A percentile compares a stretch with the other conserved stretches of the same genome.
Conservation (phyloP, 1,284 basidiomycete species). For the Polyporus tsugae region DNA sequence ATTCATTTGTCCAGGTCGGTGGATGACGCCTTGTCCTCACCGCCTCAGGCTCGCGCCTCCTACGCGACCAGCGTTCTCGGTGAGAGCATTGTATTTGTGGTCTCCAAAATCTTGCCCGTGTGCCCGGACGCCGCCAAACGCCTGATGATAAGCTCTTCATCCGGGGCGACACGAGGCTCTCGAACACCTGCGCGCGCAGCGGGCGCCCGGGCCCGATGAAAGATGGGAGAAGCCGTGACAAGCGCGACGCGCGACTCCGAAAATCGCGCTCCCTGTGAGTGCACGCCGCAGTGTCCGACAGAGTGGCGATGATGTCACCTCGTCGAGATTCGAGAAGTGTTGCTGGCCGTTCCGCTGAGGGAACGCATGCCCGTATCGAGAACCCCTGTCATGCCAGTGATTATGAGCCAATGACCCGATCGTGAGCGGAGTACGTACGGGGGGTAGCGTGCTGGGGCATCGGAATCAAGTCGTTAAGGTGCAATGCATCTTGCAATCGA, state of each 20-base stretch:
- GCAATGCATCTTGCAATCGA: constrained; percentile 4
- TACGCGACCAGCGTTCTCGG: background rate
- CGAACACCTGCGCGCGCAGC: background rate
- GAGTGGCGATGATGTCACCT: background rate
- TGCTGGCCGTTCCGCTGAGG: background rate
- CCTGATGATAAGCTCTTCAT: background rate
- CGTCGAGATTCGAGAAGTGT: background rate
- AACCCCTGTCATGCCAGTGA: background rate
- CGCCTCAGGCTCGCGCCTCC: background rate
- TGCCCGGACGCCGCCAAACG: background rate
- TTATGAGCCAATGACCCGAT: constrained; percentile 4
- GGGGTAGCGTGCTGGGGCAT: background rate
- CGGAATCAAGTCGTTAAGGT: background rate
- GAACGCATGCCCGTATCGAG: background rate
- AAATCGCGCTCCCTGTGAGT: background rate
- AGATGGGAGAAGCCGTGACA: background rate
- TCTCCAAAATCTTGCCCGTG: background rate
- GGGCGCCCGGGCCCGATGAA: background rate
- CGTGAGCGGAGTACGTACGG: background rate
- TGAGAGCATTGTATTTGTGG: background rate
- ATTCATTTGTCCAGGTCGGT: background rate
- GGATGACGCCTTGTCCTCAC: background rate
- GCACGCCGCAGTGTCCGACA: background rate
- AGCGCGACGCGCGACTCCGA: background rate
- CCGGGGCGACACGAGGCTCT: background rate